Conservation (phyloP, 1,284 basidiomycete genomes). For the Ceratobasidium sp. region DNA sequence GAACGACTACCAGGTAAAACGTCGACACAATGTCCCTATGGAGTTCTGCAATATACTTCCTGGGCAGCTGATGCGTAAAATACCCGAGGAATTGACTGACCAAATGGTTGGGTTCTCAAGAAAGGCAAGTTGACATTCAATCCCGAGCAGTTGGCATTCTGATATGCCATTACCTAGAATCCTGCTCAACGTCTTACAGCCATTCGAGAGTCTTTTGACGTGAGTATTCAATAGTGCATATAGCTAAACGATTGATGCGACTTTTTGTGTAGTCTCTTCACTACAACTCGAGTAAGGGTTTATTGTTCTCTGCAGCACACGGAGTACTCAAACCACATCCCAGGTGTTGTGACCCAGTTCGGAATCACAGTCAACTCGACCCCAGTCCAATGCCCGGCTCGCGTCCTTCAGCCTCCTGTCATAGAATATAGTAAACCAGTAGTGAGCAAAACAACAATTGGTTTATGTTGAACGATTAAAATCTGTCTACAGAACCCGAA, state of each 20-base stretch:
- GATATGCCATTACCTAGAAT: not conserved
- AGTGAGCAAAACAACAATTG: not conserved
- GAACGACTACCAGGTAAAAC: not conserved
- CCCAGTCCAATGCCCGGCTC: conserved; percentile 30
- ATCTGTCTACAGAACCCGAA: not conserved
- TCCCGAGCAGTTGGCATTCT: not conserved
- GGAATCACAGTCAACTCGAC: conserved; percentile 13
- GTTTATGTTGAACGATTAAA: not conserved
- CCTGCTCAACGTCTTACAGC: conserved; percentile 38
- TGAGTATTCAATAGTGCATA: not conserved
- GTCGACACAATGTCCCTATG: conserved; percentile 56
- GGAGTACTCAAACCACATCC: not conserved
- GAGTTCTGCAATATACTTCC: conserved; percentile 69
- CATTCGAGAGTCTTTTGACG: conserved; percentile 33
- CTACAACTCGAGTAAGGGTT: conserved; percentile 22
- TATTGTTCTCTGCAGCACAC: not conserved
- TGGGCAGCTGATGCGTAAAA: conserved; percentile 77
- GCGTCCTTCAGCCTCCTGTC: conserved; percentile 6
- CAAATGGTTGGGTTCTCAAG: conserved; percentile 72
- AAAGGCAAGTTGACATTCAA: not conserved
- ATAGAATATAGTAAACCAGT: conserved; percentile 16
- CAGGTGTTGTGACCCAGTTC: conserved; percentile 11
- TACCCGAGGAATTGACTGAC: conserved; percentile 70
- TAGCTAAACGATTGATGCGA: not conserved
- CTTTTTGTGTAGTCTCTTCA: not conserved